Evolutionary conservation across 257 asterid species (phyloP).

Genomic region (Striga asiatica): DNA sequence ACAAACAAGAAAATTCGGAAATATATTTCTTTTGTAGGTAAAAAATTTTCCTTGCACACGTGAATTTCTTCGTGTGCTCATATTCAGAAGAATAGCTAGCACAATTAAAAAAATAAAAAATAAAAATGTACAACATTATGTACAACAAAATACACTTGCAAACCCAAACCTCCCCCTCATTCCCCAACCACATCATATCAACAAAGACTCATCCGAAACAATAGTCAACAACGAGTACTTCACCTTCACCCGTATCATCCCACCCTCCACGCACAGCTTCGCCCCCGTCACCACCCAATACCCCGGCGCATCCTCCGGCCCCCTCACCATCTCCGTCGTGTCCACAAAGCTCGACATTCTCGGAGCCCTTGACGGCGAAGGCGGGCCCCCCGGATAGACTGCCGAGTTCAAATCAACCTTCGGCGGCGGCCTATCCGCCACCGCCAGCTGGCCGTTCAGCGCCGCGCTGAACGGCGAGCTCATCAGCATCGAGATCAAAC

Average conservation of each 20-base stretch:
- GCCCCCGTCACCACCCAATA: conserved; percentile 95
- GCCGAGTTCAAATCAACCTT: conserved; percentile 81
- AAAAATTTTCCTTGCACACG: too few species aligned
- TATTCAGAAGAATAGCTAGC: too few species aligned
- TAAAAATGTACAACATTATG: conserved; percentile 14
- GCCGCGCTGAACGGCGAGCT: conserved; percentile 59
- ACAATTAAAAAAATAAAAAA: too few species aligned
- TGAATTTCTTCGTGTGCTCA: too few species aligned
- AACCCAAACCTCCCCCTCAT: neutral
- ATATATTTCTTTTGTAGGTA: too few species aligned
- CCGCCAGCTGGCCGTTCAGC: conserved; percentile 27
- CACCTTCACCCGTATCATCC: conserved; percentile 64
- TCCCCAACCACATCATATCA: conserved; percentile 38
- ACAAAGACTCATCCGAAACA: conserved; percentile 57
- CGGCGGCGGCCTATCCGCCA: conserved; percentile 26
- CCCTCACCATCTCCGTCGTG: conserved; percentile 75
- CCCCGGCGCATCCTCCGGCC: conserved; percentile 84
- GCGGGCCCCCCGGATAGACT: conserved; percentile 83
- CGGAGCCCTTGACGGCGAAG: conserved; percentile 65
- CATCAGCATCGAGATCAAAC: conserved; percentile 65
- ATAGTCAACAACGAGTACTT: conserved; percentile 77
- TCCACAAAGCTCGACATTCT: conserved; percentile 81
- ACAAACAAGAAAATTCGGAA: too few species aligned
- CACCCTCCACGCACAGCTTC: conserved; percentile 67
- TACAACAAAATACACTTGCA: conserved; percentile 14